Percentiles rank a stretch among this genome's conserved stretches.
These are phyloP conservation scores for Castanospermum australe DNA, from an alignment of 306 rosid genomes.

Conservation along the genomic window DNA sequence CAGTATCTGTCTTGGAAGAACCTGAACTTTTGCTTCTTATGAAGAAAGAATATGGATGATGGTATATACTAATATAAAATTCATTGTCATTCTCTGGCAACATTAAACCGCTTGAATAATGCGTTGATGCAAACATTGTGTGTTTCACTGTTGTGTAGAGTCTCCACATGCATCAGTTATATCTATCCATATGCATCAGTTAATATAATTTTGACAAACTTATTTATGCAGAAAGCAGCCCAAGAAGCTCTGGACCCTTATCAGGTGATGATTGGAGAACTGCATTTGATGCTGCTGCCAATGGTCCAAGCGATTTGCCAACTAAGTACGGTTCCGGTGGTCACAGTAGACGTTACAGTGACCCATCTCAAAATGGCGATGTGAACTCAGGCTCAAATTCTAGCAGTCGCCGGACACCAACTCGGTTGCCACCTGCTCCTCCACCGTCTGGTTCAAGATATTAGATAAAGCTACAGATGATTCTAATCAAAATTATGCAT, in stretches of 20 bases:
- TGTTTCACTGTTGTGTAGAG: not conserved
- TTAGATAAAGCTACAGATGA: slow-evolving; percentile 34
- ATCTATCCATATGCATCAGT: slow-evolving; percentile 12
- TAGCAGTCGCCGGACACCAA: slow-evolving; percentile 53
- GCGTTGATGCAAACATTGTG: not conserved
- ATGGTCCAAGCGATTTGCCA: slow-evolving; percentile 39
- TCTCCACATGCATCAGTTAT: slow-evolving; percentile 8
- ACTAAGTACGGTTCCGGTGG: slow-evolving; percentile 53
- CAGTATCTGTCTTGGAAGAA: not conserved
- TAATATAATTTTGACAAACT: not conserved
- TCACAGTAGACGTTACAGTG: slow-evolving; percentile 56
- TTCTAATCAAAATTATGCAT: slow-evolving; percentile 19
- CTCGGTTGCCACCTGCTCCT: slow-evolving; percentile 55
- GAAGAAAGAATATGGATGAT: not conserved
- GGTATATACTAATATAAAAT: slow-evolving; percentile 1
- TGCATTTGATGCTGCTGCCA: slow-evolving; percentile 64
- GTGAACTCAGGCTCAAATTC: slow-evolving; percentile 42
- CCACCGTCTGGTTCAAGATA: slow-evolving; percentile 47
- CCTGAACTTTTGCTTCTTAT: not conserved
- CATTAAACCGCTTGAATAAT: not conserved
- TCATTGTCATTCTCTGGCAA: not conserved
- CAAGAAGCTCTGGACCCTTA: slow-evolving; percentile 35
- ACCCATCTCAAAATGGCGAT: slow-evolving; percentile 59
- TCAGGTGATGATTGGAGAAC: slow-evolving; percentile 59
- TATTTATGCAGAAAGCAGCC: slow-evolving; percentile 47